phyloP scores from a whole-genome alignment of 306 rosid species.

The Inga leiocalycina region DNA sequence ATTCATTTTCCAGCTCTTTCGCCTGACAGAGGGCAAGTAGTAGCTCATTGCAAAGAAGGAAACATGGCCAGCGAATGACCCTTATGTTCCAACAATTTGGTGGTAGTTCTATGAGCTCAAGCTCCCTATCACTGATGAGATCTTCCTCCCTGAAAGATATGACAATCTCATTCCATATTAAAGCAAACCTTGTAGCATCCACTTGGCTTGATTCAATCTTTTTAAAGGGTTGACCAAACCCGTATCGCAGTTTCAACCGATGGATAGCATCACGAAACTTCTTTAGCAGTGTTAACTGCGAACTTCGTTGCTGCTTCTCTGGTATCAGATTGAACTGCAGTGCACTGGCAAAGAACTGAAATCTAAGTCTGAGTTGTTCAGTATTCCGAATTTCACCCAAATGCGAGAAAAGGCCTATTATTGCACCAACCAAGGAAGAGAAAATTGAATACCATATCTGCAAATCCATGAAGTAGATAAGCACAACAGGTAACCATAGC shows the following conservation, averaged over 20 bases:
- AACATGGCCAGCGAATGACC: constrained; percentile 94
- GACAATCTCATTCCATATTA: constrained; percentile 94
- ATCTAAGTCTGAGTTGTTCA: constrained; percentile 80
- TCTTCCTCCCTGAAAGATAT: constrained; percentile 94
- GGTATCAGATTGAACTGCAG: constrained; percentile 90
- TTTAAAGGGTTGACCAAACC: constrained; percentile 68
- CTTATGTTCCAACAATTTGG: constrained; percentile 83
- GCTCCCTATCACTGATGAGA: constrained; percentile 76
- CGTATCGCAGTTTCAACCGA: constrained; percentile 78
- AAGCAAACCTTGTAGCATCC: constrained; percentile 82
- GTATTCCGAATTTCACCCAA: constrained; percentile 91
- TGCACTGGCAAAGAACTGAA: constrained; percentile 92
- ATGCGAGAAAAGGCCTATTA: constrained; percentile 82
- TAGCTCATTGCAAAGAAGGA: constrained; percentile 79
- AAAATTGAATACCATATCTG: constrained; percentile 90
- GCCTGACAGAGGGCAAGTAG: constrained; percentile 90
- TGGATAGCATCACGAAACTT: constrained; percentile 81
- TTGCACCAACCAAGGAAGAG: constrained; percentile 66
- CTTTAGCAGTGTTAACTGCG: constrained; percentile 56
- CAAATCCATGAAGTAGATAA: constrained; percentile 89
- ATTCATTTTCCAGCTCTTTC: constrained; percentile 55
- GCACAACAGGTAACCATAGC: constrained; percentile 82
- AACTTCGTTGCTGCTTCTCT: constrained; percentile 49
- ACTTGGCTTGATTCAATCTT: constrained; percentile 87
- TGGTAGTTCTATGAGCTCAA: constrained; percentile 78